These are phyloP conservation scores for Lactarius hatsudake DNA, from an alignment of 768 basidiomycete species.

Conservation along the genomic window DNA sequence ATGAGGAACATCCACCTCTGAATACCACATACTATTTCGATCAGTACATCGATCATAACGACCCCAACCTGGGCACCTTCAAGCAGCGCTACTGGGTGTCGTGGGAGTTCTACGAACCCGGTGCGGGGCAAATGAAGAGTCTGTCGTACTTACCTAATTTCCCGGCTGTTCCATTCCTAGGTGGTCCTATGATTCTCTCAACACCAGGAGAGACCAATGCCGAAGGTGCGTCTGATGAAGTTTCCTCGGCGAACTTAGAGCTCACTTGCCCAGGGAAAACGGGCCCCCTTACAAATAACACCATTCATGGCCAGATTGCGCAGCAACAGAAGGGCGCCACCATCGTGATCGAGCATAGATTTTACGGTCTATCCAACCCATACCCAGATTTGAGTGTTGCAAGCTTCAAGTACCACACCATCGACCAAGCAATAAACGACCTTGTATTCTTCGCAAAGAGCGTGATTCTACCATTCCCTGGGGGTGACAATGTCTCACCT, in stretches of 20 bases:
- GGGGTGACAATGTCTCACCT: conserved; percentile 59
- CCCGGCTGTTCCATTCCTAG: neutral
- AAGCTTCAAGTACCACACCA: neutral
- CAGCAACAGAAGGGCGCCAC: conserved; percentile 63
- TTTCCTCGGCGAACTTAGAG: neutral
- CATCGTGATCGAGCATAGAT: conserved; percentile 68
- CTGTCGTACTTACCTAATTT: neutral
- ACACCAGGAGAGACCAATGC: conserved; percentile 69
- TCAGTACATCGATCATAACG: conserved; percentile 49
- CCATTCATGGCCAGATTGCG: conserved; percentile 62
- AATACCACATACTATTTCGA: conserved; percentile 51
- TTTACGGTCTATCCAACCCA: conserved; percentile 35
- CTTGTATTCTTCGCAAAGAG: conserved; percentile 67
- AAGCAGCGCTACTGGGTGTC: conserved; percentile 59
- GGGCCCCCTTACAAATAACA: conserved; percentile 61
- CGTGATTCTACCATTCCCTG: conserved; percentile 35
- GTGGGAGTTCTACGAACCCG: conserved; percentile 58
- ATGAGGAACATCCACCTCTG: conserved; percentile 34
- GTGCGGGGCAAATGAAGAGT: conserved; percentile 24
- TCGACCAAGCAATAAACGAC: conserved; percentile 38
- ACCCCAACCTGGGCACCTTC: conserved; percentile 66
- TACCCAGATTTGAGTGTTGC: neutral
- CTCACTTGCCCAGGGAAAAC: conserved; percentile 30
- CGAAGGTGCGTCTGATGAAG: conserved; percentile 33
- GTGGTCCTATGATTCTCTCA: conserved; percentile 59